A percentile compares a stretch with the other conserved stretches of the same genome.
Evolutionary conservation across 768 basidiomycete genomes (phyloP).

Genomic region (Boletus vermiculosoides): DNA sequence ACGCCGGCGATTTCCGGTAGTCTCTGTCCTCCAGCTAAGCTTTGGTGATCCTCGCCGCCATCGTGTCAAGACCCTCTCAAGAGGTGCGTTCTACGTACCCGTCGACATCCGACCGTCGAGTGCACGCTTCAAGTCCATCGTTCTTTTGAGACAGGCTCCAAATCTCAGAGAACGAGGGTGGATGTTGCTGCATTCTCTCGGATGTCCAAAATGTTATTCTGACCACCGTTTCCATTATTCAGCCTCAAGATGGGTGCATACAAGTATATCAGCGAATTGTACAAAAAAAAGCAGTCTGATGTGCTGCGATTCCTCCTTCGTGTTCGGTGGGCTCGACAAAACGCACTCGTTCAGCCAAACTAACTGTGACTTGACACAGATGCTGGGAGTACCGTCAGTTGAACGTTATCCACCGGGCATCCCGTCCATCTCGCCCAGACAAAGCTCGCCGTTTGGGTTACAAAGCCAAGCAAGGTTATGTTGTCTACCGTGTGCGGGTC

Average conservation of each 20-base stretch:
- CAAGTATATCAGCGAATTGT: conserved; percentile 95
- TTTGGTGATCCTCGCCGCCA: conserved; percentile 4
- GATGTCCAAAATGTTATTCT: conserved; percentile 18
- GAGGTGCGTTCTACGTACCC: conserved; percentile 27
- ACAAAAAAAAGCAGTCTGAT: conserved; percentile 98
- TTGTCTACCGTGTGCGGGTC: conserved; percentile 96
- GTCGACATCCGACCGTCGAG: background rate
- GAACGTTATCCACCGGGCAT: conserved; percentile 97
- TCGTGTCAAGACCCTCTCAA: conserved; percentile 25
- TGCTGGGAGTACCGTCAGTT: conserved; percentile 99
- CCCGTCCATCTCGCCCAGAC: conserved; percentile 97
- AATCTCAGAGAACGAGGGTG: conserved; percentile 20
- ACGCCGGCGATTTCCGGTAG: conserved; percentile 20
- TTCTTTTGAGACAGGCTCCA: conserved; percentile 3
- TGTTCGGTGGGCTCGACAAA: conserved; percentile 64
- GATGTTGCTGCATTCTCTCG: conserved; percentile 16
- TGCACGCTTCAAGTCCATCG: background rate
- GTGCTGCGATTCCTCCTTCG: conserved; percentile 97
- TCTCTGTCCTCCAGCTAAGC: background rate
- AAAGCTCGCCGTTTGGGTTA: conserved; percentile 98
- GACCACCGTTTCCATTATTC: conserved; percentile 17
- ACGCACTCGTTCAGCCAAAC: background rate
- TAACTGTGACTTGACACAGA: conserved; percentile 37
- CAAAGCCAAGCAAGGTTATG: conserved; percentile 99
- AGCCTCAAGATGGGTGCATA: conserved; percentile 83